Evolutionary conservation across 2,329 filamentous ascomycete species (phyloP).

Genomic region (Phoma sp.): DNA sequence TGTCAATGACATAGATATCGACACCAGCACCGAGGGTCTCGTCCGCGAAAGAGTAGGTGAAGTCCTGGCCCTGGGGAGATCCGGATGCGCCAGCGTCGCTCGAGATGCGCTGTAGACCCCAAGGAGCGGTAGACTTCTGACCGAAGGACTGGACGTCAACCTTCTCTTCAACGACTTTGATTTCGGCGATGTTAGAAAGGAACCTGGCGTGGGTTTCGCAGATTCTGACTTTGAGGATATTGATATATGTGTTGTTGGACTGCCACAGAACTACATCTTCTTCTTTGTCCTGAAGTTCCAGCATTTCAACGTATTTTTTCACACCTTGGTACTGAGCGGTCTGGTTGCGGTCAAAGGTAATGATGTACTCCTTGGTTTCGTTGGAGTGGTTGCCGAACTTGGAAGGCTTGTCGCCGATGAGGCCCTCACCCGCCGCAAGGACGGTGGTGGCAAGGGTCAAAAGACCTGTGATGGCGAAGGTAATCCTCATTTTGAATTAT

Average conservation of each 20-base stretch:
- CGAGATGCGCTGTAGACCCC: conserved; percentile 58
- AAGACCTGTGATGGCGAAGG: conserved; percentile 37
- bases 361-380: conserved; percentile 41
- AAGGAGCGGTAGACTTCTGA: conserved; percentile 48
- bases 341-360: conserved; percentile 32
- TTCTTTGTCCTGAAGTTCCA: conserved; percentile 37
- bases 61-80: conserved; percentile 40
- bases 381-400: conserved; percentile 34
- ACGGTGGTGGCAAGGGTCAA: conserved; percentile 33
- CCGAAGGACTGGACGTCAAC: conserved; percentile 43
- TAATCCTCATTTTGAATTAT: conserved; percentile 42
- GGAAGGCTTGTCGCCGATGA: conserved; percentile 32
- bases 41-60: conserved; percentile 53
- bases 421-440: conserved; percentile 33
- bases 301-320: conserved; percentile 22
- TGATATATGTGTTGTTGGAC: conserved; percentile 50
- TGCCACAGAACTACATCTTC: conserved; percentile 48
- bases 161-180: conserved; percentile 53
- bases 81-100: conserved; percentile 44
- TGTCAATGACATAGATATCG: conserved; percentile 61
- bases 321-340: conserved; percentile 12
- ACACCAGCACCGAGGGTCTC: conserved; percentile 50
- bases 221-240: conserved; percentile 51
- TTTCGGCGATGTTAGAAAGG: conserved; percentile 50
- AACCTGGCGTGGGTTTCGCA: conserved; percentile 50